These are phyloP conservation scores for Miscanthus sacchariflorus DNA, from an alignment of 202 grass and related monocot species.

Conservation along the genomic window DNA sequence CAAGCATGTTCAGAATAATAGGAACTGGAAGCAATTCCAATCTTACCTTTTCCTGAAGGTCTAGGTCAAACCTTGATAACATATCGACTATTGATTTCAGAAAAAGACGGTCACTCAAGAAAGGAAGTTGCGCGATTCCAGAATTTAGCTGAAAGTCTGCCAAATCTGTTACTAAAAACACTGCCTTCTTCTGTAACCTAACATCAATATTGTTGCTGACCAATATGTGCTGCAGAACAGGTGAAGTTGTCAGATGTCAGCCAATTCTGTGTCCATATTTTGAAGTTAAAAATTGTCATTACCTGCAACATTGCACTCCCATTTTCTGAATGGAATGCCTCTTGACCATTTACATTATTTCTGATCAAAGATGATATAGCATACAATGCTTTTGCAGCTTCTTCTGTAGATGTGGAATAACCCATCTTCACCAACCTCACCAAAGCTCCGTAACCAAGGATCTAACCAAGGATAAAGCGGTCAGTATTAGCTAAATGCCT, in stretches of 20 bases:
- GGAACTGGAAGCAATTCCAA: not conserved
- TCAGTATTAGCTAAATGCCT: slow-evolving; percentile 9
- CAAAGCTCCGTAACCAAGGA: slow-evolving; percentile 82
- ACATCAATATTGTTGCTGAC: slow-evolving; percentile 57
- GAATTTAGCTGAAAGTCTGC: slow-evolving; percentile 79
- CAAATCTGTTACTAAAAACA: slow-evolving; percentile 77
- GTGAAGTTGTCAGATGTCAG: slow-evolving; percentile 23
- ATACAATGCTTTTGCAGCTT: slow-evolving; percentile 85
- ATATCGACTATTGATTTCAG: slow-evolving; percentile 75
- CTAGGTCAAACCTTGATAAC: slow-evolving; percentile 73
- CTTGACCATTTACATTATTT: slow-evolving; percentile 76
- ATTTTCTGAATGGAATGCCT: slow-evolving; percentile 65
- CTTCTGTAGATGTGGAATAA: slow-evolving; percentile 71
- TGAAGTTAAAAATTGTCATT: slow-evolving; percentile 31
- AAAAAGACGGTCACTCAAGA: slow-evolving; percentile 70
- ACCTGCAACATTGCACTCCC: slow-evolving; percentile 89
- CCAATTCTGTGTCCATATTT: slow-evolving; percentile 23
- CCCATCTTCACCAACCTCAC: slow-evolving; percentile 88
- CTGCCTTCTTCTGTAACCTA: slow-evolving; percentile 81
- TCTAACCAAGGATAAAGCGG: slow-evolving; percentile 56
- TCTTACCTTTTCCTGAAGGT: slow-evolving; percentile 91
- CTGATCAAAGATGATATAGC: slow-evolving; percentile 87
- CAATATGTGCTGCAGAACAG: slow-evolving; percentile 76
- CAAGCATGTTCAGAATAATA: not conserved
- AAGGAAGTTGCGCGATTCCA: slow-evolving; percentile 50